Base-by-base conservation (phyloP, 78 protist species). In the Bigelowiella natans region DNA sequence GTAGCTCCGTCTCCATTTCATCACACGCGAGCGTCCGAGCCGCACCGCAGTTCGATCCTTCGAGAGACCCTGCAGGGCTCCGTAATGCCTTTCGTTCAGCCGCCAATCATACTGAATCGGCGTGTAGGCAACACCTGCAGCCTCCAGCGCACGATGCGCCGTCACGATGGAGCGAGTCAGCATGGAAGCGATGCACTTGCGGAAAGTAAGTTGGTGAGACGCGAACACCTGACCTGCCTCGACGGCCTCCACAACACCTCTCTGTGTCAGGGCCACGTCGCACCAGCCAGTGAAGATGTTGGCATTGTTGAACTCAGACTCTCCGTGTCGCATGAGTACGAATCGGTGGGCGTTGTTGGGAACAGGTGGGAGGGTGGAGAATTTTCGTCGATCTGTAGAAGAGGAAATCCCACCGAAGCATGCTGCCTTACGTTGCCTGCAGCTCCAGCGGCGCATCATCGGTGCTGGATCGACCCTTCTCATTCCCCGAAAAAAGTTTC, bases 251-350 rank as follows among this genome's bases (percentile, higher is more conserved):
- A 31, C 30, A n/a, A 94, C 91, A 39, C 98, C 96, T 18, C 40
- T 39, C 37, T 85, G 94, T 30, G 96, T 88, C 30, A 96, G 94
- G 82, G 31, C 95, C 30, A 96, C 98, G 88, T 97, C 98, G 2
- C 93, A 94, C 98, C 98, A 97, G 26, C 98, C 97, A 0, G 97
- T 96, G 91, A 96, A 96, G 28, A 91, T 64, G 89, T 97, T 97
- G 85, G 92, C 96, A 31, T 92, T 37, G 83, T 97, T 96, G 97
- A 97, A 97, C 88, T 88, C 86, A 36, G 92, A 64, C 87, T 96
- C 97, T 31, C 98, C 97, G 90, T 96, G 97, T 37, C 97, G 90
- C 18, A 96, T 38, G 7, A 96, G 92, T 11, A 94, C 96, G 85
- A 96, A n/a, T n/a, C 64, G 40, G 37, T 95, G 91, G n/a, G n/a